Evolutionary conservation across 1,284 basidiomycete genomes (phyloP).

Genomic region (Exobasidium cylindrosporum): DNA sequence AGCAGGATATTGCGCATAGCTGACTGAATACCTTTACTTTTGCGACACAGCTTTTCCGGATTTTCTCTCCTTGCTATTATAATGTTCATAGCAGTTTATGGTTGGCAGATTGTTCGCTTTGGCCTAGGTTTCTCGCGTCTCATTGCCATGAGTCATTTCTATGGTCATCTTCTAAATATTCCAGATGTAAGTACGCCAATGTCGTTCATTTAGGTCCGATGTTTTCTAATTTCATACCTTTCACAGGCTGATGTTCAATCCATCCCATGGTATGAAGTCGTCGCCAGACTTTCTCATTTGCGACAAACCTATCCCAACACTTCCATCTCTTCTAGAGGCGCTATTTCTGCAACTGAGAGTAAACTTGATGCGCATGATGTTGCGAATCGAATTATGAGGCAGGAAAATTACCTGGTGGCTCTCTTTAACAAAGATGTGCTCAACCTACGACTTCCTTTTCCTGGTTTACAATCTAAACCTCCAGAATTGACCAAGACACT

Average conservation of each 20-base stretch:
- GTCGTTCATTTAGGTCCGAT: not conserved
- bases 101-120: constrained; percentile 61
- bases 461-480: constrained; percentile 56
- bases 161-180: constrained; percentile 62
- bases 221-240: not conserved
- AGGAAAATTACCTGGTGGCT: constrained; percentile 97
- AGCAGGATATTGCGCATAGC: constrained; percentile 11
- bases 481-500: constrained; percentile 79
- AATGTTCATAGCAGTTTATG: constrained; percentile 74
- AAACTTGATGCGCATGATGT: constrained; percentile 83
- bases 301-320: constrained; percentile 40
- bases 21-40: constrained; percentile 26
- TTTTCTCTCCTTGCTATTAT: constrained; percentile 62
- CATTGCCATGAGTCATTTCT: constrained; percentile 88
- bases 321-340: constrained; percentile 26
- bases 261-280: constrained; percentile 92
- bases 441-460: constrained; percentile 77
- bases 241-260: constrained; percentile 94
- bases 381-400: constrained; percentile 91
- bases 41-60: constrained; percentile 70
- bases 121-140: constrained; percentile 66
- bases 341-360: constrained; percentile 56
- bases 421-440: constrained; percentile 94
- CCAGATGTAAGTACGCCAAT: constrained; percentile 59
- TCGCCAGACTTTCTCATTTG: constrained; percentile 68